Evolutionary conservation across 371 early-diverging fungal genomes (phyloP).

Genomic region (Dentiscutata heterogama): DNA sequence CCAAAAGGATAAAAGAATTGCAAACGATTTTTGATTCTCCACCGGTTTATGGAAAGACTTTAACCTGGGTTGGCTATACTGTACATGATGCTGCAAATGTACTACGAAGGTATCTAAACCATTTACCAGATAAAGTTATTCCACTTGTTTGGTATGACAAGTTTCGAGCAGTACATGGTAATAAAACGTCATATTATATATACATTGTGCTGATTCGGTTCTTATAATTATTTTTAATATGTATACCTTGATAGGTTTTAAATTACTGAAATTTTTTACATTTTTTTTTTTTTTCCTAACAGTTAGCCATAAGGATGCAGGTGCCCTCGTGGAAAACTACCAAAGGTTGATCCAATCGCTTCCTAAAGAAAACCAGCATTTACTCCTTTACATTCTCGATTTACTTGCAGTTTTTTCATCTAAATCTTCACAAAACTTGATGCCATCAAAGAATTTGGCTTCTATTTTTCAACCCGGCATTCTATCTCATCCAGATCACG

Average conservation of each 20-base stretch:
- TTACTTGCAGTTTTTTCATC: constrained; percentile 64
- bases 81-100: constrained; percentile 75
- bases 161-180: constrained; percentile 66
- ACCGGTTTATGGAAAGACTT: constrained; percentile 61
- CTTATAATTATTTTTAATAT: neutral
- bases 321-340: constrained; percentile 59
- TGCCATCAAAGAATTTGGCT: constrained; percentile 67
- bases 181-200: neutral
- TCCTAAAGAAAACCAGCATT: constrained; percentile 64
- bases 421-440: constrained; percentile 62
- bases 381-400: constrained; percentile 70
- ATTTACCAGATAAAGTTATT: constrained; percentile 71
- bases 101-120: constrained; percentile 72
- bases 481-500: constrained; percentile 66
- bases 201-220: neutral
- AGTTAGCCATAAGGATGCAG: neutral
- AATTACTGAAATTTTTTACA: neutral
- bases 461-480: constrained; percentile 73
- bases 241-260: neutral
- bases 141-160: constrained; percentile 60
- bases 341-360: constrained; percentile 63
- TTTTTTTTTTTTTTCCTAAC: constrained; percentile 1
- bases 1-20: constrained; percentile 66
- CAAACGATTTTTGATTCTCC: constrained; percentile 68
- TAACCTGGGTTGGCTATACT: constrained; percentile 68